A percentile compares a stretch with the other conserved stretches of the same genome.
These are phyloP conservation scores for Dunaliella primolecta DNA, from an alignment of 139 green algal genomes.

Conservation along the genomic window DNA sequence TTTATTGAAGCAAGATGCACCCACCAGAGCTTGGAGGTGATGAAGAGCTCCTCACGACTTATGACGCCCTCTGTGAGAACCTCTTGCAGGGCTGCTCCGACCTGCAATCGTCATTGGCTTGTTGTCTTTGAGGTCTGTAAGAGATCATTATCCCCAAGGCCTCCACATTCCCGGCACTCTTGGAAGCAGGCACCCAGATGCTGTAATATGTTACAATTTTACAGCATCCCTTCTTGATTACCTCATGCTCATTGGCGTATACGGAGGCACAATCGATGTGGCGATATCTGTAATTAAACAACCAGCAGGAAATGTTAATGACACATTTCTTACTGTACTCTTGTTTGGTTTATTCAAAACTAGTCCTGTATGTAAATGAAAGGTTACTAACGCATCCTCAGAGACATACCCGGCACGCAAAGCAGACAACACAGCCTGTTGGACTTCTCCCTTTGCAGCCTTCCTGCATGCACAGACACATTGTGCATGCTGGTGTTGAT, in stretches of 20 bases:
- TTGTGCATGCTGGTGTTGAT: not conserved
- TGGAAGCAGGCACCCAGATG: not conserved
- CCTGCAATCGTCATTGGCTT: slow-evolving; percentile 16
- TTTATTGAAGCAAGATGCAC: no score
- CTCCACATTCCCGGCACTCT: not conserved
- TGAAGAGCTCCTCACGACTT: slow-evolving; percentile 55
- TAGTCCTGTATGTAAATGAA: no score
- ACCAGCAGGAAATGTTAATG: no score
- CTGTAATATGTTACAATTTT: not conserved
- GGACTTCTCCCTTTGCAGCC: slow-evolving; percentile 43
- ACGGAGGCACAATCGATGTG: slow-evolving; percentile 54
- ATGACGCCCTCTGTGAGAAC: slow-evolving; percentile 49
- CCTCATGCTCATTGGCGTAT: slow-evolving; percentile 58
- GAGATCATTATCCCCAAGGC: not conserved
- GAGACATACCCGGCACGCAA: slow-evolving; percentile 59
- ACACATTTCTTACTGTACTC: no score
- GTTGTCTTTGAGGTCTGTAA: not conserved
- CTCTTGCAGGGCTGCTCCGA: slow-evolving; percentile 46
- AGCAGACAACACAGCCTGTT: slow-evolving; percentile 43
- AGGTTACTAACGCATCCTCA: no score
- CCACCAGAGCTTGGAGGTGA: slow-evolving; percentile 72
- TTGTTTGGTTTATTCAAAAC: no score
- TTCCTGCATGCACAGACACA: slow-evolving; percentile 26
- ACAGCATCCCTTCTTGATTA: not conserved
- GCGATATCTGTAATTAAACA: no score